These are phyloP conservation scores for Phlebiopsis flavidoalba DNA, from an alignment of 768 basidiomycete species.

Conservation along the genomic window DNA sequence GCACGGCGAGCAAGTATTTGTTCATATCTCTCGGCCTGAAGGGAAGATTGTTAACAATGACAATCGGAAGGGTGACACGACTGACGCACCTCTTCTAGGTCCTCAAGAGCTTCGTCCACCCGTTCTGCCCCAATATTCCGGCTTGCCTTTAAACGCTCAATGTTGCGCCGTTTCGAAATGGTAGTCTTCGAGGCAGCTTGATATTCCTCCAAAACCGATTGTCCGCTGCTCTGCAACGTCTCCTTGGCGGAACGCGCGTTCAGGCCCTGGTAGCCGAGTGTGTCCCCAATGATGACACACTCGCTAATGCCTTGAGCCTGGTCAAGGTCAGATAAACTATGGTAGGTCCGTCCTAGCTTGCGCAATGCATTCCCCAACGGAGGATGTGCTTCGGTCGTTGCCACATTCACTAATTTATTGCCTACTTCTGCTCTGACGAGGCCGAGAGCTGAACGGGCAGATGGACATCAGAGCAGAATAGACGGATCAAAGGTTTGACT, in stretches of 20 bases:
- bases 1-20: conserved; percentile 79
- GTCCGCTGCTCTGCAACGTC: conserved; percentile 77
- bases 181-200: conserved; percentile 89
- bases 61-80: neutral
- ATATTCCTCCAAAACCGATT: conserved; percentile 89
- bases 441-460: conserved; percentile 59
- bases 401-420: conserved; percentile 86
- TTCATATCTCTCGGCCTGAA: conserved; percentile 87
- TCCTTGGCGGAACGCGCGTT: conserved; percentile 98
- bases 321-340: conserved; percentile 83
- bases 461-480: neutral
- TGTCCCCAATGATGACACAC: conserved; percentile 94
- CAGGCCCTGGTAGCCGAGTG: conserved; percentile 91
- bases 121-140: conserved; percentile 80
- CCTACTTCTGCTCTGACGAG: conserved; percentile 83
- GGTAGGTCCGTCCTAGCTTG: conserved; percentile 84
- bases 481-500: conserved; percentile 12
- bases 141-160: conserved; percentile 84
- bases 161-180: conserved; percentile 88
- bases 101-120: conserved; percentile 88
- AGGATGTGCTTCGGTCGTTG: conserved; percentile 83
- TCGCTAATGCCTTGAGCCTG: conserved; percentile 91
- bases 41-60: neutral
- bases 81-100: conserved; percentile 77
- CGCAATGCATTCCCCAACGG: conserved; percentile 79